Evolutionary conservation across 345 rosid genomes (phyloP).

Genomic region (Chamaenerion angustifolium): DNA sequence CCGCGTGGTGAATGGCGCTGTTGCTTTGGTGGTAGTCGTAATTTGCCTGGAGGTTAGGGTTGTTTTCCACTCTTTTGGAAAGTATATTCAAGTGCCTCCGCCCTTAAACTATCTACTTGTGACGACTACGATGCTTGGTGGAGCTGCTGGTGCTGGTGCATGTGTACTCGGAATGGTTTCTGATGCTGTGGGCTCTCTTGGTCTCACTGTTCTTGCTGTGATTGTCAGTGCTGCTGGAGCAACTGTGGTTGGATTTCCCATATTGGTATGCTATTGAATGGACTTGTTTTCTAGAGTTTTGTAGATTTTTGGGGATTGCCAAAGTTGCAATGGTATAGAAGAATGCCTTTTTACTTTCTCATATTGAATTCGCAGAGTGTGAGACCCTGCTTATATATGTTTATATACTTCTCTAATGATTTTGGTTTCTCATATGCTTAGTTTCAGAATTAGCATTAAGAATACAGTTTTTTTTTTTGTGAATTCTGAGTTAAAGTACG

Average conservation of each 20-base stretch:
- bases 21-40: constrained; percentile 75
- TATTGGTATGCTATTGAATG: constrained; percentile 43
- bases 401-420: no score
- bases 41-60: constrained; percentile 89
- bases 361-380: no score
- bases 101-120: constrained; percentile 83
- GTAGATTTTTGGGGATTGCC: not conserved
- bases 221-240: constrained; percentile 88
- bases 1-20: constrained; percentile 72
- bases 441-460: no score
- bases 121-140: constrained; percentile 83
- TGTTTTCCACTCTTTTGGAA: constrained; percentile 87
- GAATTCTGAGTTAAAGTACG: no score
- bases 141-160: constrained; percentile 80
- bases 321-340: no score
- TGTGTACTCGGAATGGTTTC: constrained; percentile 83
- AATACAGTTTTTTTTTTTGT: no score
- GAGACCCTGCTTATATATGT: no score
- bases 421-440: no score
- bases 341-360: no score
- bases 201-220: constrained; percentile 70
- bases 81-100: constrained; percentile 89
- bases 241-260: constrained; percentile 82
- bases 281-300: not conserved
- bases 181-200: constrained; percentile 57